A percentile compares a stretch with the other conserved stretches of the same genome.
These are phyloP conservation scores for Cardamine chenopodiifolia DNA, from an alignment of 345 rosid species.

Conservation along the genomic window DNA sequence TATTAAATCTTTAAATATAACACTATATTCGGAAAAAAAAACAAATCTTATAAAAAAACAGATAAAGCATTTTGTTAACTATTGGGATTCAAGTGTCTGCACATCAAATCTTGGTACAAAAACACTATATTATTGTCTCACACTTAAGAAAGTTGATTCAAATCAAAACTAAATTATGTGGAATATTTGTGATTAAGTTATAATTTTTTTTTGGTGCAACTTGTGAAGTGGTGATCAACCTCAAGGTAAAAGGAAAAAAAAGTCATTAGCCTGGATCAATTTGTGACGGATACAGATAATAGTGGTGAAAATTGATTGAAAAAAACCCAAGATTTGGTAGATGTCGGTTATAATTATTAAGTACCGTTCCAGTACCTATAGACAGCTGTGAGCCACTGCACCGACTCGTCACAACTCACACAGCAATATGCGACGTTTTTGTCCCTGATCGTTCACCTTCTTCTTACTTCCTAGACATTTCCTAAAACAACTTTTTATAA, in stretches of 20 bases:
- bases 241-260: not conserved
- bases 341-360: constrained; percentile 30
- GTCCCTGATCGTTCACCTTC: constrained; percentile 18
- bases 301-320: not conserved
- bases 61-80: not conserved
- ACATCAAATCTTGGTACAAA: not conserved
- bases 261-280: not conserved
- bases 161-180: not conserved
- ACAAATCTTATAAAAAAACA: not conserved
- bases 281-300: not conserved
- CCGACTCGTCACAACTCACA: constrained; percentile 29
- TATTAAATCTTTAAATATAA: not conserved
- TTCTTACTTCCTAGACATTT: constrained; percentile 18
- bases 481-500: not conserved
- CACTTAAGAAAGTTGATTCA: not conserved
- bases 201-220: not conserved
- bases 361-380: constrained; percentile 28
- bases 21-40: not conserved
- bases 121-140: not conserved
- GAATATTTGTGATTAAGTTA: not conserved
- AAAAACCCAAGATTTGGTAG: not conserved
- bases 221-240: not conserved
- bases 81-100: not conserved
- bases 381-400: constrained; percentile 39
- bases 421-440: constrained; percentile 24